These are phyloP conservation scores for Claviceps fusiformis DNA, from an alignment of 2,329 filamentous ascomycete genomes.

Conservation along the genomic window DNA sequence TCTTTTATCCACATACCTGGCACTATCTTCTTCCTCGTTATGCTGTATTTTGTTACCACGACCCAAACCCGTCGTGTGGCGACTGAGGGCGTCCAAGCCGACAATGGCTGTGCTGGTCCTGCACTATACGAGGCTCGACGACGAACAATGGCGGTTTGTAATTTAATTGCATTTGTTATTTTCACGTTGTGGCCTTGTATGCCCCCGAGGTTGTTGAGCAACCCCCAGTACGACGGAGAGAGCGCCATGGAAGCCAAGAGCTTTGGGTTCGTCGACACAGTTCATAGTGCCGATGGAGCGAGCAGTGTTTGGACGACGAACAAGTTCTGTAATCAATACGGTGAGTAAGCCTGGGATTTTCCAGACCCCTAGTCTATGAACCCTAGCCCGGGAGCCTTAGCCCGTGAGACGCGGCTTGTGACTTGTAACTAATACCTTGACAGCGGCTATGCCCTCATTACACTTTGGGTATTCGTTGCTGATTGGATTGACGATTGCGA, in stretches of 20 bases:
- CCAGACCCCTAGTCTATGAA: not conserved
- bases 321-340: conserved; percentile 63
- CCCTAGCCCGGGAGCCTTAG: too few relatives aligned
- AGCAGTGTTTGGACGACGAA: conserved; percentile 55
- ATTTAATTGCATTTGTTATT: conserved; percentile 44
- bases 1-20: conserved; percentile 69
- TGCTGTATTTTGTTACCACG: conserved; percentile 58
- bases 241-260: conserved; percentile 45
- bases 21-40: conserved; percentile 52
- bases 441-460: conserved; percentile 60
- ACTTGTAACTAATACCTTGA: conserved; percentile 5
- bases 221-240: conserved; percentile 38
- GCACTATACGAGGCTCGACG: conserved; percentile 41
- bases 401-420: not conserved
- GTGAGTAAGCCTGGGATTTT: conserved; percentile 23
- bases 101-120: conserved; percentile 25
- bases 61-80: conserved; percentile 35
- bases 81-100: conserved; percentile 14
- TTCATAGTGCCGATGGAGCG: conserved; percentile 34
- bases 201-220: conserved; percentile 46
- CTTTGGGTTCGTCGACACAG: conserved; percentile 48
- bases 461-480: conserved; percentile 66
- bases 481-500: conserved; percentile 55
- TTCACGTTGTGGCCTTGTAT: conserved; percentile 53
- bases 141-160: conserved; percentile 48